Conservation (phyloP, 176 grass and related monocot genomes). For the Oryza longistaminata region DNA sequence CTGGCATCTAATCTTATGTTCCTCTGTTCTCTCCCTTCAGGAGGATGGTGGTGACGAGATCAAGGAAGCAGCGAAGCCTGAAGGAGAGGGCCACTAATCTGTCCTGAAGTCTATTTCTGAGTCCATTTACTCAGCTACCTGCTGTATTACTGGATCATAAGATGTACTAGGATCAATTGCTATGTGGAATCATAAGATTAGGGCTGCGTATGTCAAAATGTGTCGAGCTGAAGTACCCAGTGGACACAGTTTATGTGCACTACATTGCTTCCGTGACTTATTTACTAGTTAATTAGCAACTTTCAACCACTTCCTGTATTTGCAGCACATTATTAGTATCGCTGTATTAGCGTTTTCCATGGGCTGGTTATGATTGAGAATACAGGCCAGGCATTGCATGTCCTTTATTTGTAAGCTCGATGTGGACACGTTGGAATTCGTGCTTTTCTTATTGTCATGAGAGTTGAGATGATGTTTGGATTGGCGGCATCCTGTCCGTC, state of each 20-base stretch:
- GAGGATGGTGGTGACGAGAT: constrained; percentile 60
- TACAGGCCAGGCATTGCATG: background rate
- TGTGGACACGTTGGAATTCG: background rate
- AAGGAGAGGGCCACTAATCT: constrained; percentile 51
- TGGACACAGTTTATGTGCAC: constrained; percentile 31
- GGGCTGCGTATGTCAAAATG: constrained; percentile 12
- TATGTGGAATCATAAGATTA: constrained; percentile 40
- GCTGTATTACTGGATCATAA: constrained; percentile 43
- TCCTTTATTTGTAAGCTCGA: background rate
- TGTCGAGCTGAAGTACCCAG: constrained; percentile 39
- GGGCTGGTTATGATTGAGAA: constrained; percentile 30
- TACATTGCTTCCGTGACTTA: constrained; percentile 19
- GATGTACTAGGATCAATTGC: constrained; percentile 42
- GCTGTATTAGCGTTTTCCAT: constrained; percentile 35
- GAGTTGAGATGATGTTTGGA: too few relatives aligned
- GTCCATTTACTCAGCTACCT: constrained; percentile 38
- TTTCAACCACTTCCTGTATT: constrained; percentile 35
- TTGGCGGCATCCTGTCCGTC: too few relatives aligned
- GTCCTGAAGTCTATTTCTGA: constrained; percentile 7
- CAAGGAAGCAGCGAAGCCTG: constrained; percentile 53
- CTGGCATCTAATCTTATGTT: background rate
- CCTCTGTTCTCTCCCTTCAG: background rate
- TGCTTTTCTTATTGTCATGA: background rate
- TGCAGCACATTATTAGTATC: constrained; percentile 41
- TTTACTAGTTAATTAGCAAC: constrained; percentile 30